These are phyloP conservation scores for Eutrema salsugineum DNA, from an alignment of 441 rosid species.

Conservation along the genomic window DNA sequence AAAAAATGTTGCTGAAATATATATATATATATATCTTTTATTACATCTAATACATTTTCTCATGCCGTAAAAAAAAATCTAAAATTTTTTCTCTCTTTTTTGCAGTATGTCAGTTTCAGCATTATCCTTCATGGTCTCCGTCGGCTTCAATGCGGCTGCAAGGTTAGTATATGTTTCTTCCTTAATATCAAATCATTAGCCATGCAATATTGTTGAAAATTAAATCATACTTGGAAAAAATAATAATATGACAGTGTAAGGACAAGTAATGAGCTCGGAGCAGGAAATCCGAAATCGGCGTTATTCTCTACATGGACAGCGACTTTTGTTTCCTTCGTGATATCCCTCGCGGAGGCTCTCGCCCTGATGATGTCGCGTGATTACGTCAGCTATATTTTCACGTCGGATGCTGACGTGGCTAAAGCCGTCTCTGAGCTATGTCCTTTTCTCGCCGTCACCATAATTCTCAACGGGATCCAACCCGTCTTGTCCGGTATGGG, in stretches of 20 bases:
- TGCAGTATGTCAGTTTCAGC: not conserved
- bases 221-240: not conserved
- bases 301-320: not conserved
- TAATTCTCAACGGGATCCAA: not conserved
- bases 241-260: not conserved
- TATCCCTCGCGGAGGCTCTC: not conserved
- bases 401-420: not conserved
- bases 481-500: not conserved
- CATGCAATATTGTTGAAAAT: not conserved
- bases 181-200: not conserved
- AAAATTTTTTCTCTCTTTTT: not conserved
- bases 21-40: not conserved
- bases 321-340: not conserved
- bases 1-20: too few species aligned
- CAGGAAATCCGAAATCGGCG: not conserved
- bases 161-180: not conserved
- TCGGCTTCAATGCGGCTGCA: not conserved
- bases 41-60: not conserved
- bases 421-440: conserved; percentile 1
- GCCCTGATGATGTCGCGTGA: not conserved
- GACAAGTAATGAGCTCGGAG: conserved; percentile 5
- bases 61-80: too few species aligned
- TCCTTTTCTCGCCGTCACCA: not conserved
- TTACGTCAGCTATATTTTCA: not conserved
- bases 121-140: not conserved